Base-by-base conservation (phyloP, 2,329 filamentous ascomycete genomes). In the Lachnellula occidentalis region DNA sequence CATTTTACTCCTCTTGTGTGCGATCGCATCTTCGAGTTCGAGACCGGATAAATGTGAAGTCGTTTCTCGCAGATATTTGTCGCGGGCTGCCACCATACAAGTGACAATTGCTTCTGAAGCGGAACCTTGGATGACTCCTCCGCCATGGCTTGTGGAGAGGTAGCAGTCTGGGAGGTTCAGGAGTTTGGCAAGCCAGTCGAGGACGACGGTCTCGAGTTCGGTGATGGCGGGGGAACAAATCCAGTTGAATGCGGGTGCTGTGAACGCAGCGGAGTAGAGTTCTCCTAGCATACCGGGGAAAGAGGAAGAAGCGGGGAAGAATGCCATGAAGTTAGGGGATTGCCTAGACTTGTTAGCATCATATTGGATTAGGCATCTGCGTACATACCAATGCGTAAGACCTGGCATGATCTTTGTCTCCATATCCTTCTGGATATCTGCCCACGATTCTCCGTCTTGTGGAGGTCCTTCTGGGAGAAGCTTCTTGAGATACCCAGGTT, bases 171-270 rank as follows among this genome's bases (percentile, higher is more conserved):
- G 91, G 22, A 97, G 75, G 1, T 75, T 82, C 12, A 96, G 72
- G 8, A 90, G 79, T 69, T 87, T 82, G 15, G 87, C 90, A 3
- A 96, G 75, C 92, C 92, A 97, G 72, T 97, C 92, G 70, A 96
- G 79, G 43, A 96, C 87, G 22, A 96, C 80, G 0, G 92, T 96
- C 76, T 97, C 92, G 47, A 97, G 80, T 74, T 97, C 92, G 0
- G 92, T 97, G 17, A 94, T 86, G 6, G 88, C 91, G 0, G 92
- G 92, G 5, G 86, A 91, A 73, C 92, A 96, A 60, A 96, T 85
- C 92, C 92, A 97, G 73, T 97, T 97, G 78, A 97, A 97, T 39
- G 90, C 90, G 1, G 92, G 90, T 15, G 89, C 89, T 12, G 85
- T 94, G 73, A 96, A 92, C 6, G 90, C 87, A 5, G 89, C 86